Evolutionary conservation across 2,329 filamentous ascomycete genomes (phyloP).

Genomic region (Diplodia intermedia): DNA sequence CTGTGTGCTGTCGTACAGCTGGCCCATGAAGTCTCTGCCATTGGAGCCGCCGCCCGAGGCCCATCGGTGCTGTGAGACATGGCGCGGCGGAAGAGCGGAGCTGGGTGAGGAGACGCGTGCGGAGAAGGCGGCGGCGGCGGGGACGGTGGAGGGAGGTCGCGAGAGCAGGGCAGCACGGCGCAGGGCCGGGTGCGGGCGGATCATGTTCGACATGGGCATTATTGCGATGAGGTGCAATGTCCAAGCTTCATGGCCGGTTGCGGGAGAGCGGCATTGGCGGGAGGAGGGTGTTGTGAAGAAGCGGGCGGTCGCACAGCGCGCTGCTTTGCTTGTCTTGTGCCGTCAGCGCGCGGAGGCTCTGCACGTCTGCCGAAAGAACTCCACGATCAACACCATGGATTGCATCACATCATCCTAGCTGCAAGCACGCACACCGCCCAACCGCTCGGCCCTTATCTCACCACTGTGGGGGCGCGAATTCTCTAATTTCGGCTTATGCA

Average conservation of each 20-base stretch:
- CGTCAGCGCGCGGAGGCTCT: slow-evolving; percentile 16
- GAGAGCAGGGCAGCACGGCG: slow-evolving; percentile 21
- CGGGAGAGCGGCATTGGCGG: slow-evolving; percentile 8
- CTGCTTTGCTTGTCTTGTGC: slow-evolving; percentile 3
- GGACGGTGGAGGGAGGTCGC: slow-evolving; percentile 14
- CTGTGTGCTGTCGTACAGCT: slow-evolving; percentile 67
- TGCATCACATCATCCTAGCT: slow-evolving; percentile 22
- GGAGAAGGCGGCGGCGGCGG: slow-evolving; percentile 15
- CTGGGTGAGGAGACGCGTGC: slow-evolving; percentile 9
- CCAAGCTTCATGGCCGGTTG: slow-evolving; percentile 29
- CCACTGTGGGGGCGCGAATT: slow-evolving; percentile 14
- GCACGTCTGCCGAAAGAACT: slow-evolving; percentile 10
- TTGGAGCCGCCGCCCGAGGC: slow-evolving; percentile 30
- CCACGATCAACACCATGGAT: slow-evolving; percentile 27
- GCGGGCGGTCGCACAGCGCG: background rate
- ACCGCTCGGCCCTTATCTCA: slow-evolving; percentile 20
- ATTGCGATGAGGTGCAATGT: slow-evolving; percentile 14
- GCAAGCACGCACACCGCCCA: slow-evolving; percentile 25
- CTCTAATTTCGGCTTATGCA: slow-evolving; percentile 17
- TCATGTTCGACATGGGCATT: slow-evolving; percentile 25
- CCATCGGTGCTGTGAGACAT: slow-evolving; percentile 14
- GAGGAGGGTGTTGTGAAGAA: slow-evolving; percentile 1
- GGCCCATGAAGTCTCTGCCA: slow-evolving; percentile 63
- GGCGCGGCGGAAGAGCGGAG: slow-evolving; percentile 11
- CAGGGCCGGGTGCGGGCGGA: slow-evolving; percentile 27